Evolutionary conservation across 306 rosid genomes (phyloP), one percentile per base, ranked within the genome.

Genomic region (Trifolium dubium): DNA sequence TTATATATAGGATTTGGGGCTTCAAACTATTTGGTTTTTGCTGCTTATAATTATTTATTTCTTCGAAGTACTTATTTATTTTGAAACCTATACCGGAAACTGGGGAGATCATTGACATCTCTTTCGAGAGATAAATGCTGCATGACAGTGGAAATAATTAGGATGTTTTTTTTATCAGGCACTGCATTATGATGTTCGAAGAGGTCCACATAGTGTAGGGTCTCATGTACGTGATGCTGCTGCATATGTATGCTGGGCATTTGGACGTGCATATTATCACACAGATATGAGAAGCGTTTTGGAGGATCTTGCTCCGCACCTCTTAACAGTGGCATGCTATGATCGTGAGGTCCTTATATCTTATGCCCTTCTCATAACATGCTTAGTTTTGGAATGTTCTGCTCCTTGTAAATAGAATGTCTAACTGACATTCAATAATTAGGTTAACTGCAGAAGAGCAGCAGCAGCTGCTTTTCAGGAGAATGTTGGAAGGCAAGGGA

Each of bases 371-470:
- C 58, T 54, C 73, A 64, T 47, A 74, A 49, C 28, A 44, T 46
- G 50, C 68, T 59, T 72, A 67, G 37, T 81, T 70, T 73, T 79
- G 47, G 64, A 46, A 74, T 72, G 35, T 4, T 66, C 72, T 29
- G 10, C 71, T 63, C 50, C 31, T 31, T 8, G 63, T 58, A 47
- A 73, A 74, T 44, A 59, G 65, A 70, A 77, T 74, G 61, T 15
- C 73, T 84, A 65, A 77, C 71, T 56, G 37, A 63, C 37, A n/a
- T 77, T 47, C 84, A 83, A 59, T 86, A 80, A 80, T 46, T 80
- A 94, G 98, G 98, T 94, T 75, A 94, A 92, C 88, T 94, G 98
- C 85, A 87, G 98, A 88, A 89, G 98, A 89, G 98, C 98, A 67
- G 98, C 97, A 31, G 97, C 98, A 6, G 97, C 97, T 12, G 98